Base-by-base conservation (phyloP, 2,329 filamentous ascomycete genomes). In the Fusarium dimerum region DNA sequence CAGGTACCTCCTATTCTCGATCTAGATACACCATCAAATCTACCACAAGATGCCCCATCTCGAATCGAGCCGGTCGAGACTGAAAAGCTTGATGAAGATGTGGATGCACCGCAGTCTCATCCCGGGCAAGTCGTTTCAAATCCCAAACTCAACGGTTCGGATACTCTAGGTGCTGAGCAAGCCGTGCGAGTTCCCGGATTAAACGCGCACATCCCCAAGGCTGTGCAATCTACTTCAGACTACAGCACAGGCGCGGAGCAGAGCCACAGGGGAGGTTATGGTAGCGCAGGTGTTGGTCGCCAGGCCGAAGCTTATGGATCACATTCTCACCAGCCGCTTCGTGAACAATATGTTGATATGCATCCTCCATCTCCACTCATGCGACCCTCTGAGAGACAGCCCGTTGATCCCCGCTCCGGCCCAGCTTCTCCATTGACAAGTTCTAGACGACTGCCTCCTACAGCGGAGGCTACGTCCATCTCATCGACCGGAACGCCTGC, bases 381-480 rank as follows among this genome's bases (percentile, higher is more conserved):
- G 62, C 84, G 85, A 66, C 86, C 85, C 61, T 87, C 92, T 67
- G 86, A 92, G 63, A 82, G 86, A 46, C 86, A 85, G 36, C 88
- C 87, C 3, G 9, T 36, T 36, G 32, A 36, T 40, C 74, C 87
- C 66, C 89, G 89, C 47, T 88, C 90, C 48, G 85, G 86, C 45
- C 87, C 89, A 66, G 84, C 84, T 57, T 79, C 88, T 68, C 76
- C 80, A 57, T 67, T 87, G 73, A 75, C 81, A 61, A 71, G 75
- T 66, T 70, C 76, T 70, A 56, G 76, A 71, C 57, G 58, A 43
- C 57, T 50, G n/a, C 56, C 48, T 17, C 46, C 46, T 15, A 51
- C 34, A 40, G 55, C 48, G 18, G 55, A 61, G 29, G 51, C 47
- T n/a, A 51, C 47, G 7, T 60, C 60, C 13, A 54, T 56, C 40